A percentile compares a stretch with the other conserved stretches of the same genome.
phyloP scores from a whole-genome alignment of 441 rosid species.

The Pelargonium citronellum region DNA sequence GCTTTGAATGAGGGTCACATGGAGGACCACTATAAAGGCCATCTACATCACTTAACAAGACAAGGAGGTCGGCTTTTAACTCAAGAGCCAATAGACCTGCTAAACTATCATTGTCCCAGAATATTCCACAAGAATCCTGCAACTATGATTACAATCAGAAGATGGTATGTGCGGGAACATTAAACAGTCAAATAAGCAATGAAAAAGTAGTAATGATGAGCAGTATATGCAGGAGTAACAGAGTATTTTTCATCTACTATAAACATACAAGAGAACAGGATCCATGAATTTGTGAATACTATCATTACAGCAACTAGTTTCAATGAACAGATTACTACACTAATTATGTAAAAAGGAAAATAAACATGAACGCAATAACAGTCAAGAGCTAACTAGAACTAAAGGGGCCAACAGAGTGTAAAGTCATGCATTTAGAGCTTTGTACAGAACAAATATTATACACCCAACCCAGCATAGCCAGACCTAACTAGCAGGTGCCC shows the following conservation, averaged over 20 bases:
- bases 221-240: no score
- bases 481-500: background rate
- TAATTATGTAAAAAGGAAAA: background rate
- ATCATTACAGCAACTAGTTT: background rate
- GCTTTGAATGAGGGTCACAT: constrained; percentile 27
- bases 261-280: no score
- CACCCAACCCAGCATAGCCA: constrained; percentile 1
- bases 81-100: constrained; percentile 30
- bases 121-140: constrained; percentile 34
- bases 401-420: background rate
- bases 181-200: no score
- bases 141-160: constrained; percentile 16
- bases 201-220: no score
- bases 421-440: background rate
- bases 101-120: constrained; percentile 32
- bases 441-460: background rate
- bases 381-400: background rate
- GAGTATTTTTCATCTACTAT: no score
- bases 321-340: background rate
- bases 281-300: background rate
- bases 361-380: background rate
- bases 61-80: constrained; percentile 26
- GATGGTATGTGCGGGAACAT: background rate
- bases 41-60: constrained; percentile 33
- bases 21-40: constrained; percentile 37